Percentiles rank a stretch among this genome's conserved stretches.
phyloP scores from a whole-genome alignment of 2,329 filamentous ascomycete genomes.

The Monosporascus cannonballus region DNA sequence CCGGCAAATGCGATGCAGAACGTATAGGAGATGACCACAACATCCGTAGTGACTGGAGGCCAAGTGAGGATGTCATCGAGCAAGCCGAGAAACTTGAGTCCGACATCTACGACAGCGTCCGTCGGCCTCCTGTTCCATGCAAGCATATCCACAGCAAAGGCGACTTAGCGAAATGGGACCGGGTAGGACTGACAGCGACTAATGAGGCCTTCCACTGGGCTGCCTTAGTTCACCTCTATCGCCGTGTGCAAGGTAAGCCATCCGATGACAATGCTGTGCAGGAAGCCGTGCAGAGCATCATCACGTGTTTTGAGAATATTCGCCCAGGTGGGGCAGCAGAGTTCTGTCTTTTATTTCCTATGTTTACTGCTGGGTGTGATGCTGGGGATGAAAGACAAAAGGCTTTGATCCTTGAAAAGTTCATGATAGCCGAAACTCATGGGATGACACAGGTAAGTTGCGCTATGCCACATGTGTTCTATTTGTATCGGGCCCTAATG shows the following conservation, averaged over 20 bases:
- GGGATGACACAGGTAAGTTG: slow-evolving; percentile 67
- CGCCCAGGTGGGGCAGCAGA: slow-evolving; percentile 64
- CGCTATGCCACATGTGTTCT: neutral
- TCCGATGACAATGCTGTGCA: slow-evolving; percentile 55
- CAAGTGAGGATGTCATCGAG: slow-evolving; percentile 44
- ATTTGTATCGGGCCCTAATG: slow-evolving; percentile 7
- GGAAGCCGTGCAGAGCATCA: slow-evolving; percentile 55
- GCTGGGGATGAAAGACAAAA: slow-evolving; percentile 50
- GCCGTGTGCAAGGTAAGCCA: slow-evolving; percentile 61
- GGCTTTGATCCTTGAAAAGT: slow-evolving; percentile 55
- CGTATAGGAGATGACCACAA: slow-evolving; percentile 50
- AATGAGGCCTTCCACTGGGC: slow-evolving; percentile 79
- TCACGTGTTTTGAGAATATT: slow-evolving; percentile 56
- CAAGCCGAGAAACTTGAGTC: slow-evolving; percentile 54
- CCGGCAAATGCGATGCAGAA: slow-evolving; percentile 60
- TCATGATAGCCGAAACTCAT: slow-evolving; percentile 62
- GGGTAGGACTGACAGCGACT: slow-evolving; percentile 60
- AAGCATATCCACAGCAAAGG: slow-evolving; percentile 40
- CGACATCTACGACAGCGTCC: slow-evolving; percentile 54
- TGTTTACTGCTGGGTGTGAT: slow-evolving; percentile 80
- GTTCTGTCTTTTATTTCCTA: slow-evolving; percentile 69
- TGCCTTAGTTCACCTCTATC: slow-evolving; percentile 67
- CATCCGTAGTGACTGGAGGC: slow-evolving; percentile 50
- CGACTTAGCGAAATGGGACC: slow-evolving; percentile 52
- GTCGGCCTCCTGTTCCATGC: slow-evolving; percentile 34